A percentile compares a stretch with the other conserved stretches of the same genome.
Conservation (phyloP, 1,284 basidiomycete species). For the Boletellus deceptivus region DNA sequence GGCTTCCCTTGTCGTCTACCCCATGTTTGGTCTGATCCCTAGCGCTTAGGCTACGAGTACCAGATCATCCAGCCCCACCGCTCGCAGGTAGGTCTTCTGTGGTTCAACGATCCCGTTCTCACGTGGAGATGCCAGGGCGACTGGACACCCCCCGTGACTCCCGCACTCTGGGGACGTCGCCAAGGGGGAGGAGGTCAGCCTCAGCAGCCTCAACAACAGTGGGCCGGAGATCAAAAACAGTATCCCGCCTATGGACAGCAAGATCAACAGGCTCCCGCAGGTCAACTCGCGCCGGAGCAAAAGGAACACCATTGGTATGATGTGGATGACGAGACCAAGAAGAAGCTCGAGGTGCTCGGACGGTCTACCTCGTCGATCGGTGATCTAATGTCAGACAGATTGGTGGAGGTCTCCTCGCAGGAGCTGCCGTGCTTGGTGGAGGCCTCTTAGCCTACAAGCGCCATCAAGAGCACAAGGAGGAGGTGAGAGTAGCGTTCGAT, state of each 20-base stretch:
- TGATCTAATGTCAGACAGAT: conserved; percentile 40
- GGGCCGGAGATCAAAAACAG: conserved; percentile 6
- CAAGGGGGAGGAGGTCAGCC: conserved; percentile 29
- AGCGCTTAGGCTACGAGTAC: conserved; percentile 51
- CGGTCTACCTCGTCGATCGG: neutral
- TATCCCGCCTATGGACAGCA: conserved; percentile 33
- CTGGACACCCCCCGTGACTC: conserved; percentile 60
- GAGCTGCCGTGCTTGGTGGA: conserved; percentile 48
- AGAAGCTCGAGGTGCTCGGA: conserved; percentile 51
- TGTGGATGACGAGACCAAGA: conserved; percentile 53
- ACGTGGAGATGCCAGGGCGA: conserved; percentile 43
- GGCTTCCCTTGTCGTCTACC: neutral
- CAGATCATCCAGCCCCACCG: conserved; percentile 69
- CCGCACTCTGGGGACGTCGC: conserved; percentile 65
- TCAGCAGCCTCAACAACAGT: conserved; percentile 17
- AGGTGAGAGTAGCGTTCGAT: conserved; percentile 37
- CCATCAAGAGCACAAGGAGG: conserved; percentile 56
- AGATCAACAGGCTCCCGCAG: conserved; percentile 26
- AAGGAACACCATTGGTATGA: conserved; percentile 58
- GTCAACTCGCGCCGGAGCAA: conserved; percentile 45
- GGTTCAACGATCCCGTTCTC: neutral
- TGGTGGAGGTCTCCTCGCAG: conserved; percentile 61
- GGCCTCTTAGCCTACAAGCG: conserved; percentile 54
- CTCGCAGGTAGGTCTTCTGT: conserved; percentile 49
- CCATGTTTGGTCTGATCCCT: conserved; percentile 12